Base-by-base conservation (phyloP, 306 rosid genomes). In the Dalbergia oliveri region DNA sequence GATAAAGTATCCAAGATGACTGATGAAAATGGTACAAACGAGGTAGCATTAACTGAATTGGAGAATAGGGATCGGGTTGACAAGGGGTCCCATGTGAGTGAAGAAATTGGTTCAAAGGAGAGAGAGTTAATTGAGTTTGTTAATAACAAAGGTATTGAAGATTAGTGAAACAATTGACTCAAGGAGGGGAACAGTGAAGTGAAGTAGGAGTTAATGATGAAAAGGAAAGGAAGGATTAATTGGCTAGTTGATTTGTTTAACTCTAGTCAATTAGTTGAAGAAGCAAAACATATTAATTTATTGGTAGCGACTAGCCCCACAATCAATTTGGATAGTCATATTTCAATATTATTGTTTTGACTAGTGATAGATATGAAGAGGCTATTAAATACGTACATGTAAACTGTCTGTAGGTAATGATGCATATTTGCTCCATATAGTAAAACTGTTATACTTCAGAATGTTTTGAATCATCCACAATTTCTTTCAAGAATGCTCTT, bases 1-100 rank as follows among this genome's bases (percentile, higher is more conserved):
- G 85, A 83, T 83, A 61, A 73, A 72, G 43, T 47, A 21, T 26
- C 79, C 31, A 83, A 56, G 69, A 60, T 47, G 6, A 5, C 12
- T 56, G 72, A 66, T 18, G 76, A 85, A n/a, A 61, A 58, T 50
- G 59, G 41, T 18, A 21, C 76, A 41, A 75, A 50, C 35, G 85
- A 73, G 23, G 84, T 66, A 35, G 78, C 50, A 35, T 41, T 67
- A 31, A 56, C 69, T 39, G 81, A 74, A 58, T 11, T 65, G 39
- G 44, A 26, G n/a, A 76, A 56, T 35, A 37, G 54, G 54, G n/a
- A 1, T 57, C 53, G 13, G 12, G 54, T 8, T 19, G 81, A 77
- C 14, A 77, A 76, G 51, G 37, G 51, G 19, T 43, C 70, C 47
- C 18, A 8, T 16, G 31, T 26, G 31, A 23, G 51, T 69, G 70